Evolutionary conservation across 2,329 filamentous ascomycete genomes (phyloP).

Genomic region (Cryphonectria naterciae): DNA sequence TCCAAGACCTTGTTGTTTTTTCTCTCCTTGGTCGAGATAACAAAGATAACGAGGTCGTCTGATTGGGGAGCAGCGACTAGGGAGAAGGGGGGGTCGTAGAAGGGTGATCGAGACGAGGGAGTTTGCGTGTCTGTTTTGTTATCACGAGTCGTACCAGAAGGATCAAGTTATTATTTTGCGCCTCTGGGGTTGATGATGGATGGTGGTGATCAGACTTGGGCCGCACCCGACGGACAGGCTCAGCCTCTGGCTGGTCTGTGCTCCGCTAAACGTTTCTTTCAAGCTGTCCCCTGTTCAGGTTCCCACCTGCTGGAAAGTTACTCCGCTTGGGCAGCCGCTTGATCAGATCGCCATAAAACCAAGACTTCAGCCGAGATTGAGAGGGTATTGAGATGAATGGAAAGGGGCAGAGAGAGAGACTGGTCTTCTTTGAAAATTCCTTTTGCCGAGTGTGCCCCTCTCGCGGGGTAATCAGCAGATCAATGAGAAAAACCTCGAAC

Average conservation of each 20-base stretch:
- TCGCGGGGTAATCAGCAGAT: neutral
- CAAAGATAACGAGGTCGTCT: neutral
- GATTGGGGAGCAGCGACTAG: neutral
- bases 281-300: neutral
- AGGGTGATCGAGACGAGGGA: no score
- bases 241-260: slow-evolving; percentile 14
- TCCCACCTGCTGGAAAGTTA: neutral
- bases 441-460: neutral
- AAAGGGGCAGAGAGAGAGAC: neutral
- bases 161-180: neutral
- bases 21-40: neutral
- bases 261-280: neutral
- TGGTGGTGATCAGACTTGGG: neutral
- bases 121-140: neutral
- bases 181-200: neutral
- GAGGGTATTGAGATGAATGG: neutral
- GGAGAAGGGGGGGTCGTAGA: no score
- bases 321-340: slow-evolving; percentile 27
- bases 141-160: neutral
- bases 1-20: neutral
- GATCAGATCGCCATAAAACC: neutral
- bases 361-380: slow-evolving; percentile 5
- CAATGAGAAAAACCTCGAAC: neutral
- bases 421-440: neutral
- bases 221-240: slow-evolving; percentile 7